phyloP scores from a whole-genome alignment of 306 rosid genomes.

The Sphenostylis stenocarpa region DNA sequence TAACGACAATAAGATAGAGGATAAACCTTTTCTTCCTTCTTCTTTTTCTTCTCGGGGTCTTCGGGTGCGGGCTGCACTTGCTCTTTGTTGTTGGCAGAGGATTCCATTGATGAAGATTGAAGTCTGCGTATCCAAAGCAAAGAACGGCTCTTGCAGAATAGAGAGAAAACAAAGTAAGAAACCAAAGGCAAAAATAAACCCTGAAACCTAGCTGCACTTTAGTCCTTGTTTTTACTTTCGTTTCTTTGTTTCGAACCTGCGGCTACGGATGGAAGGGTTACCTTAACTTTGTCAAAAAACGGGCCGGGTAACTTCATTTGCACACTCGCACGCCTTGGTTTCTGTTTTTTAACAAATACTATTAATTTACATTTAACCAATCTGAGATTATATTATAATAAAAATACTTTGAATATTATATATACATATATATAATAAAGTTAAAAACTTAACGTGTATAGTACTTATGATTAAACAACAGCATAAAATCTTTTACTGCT shows the following conservation, averaged over 20 bases:
- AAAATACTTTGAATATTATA: too few species aligned
- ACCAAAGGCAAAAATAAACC: background rate
- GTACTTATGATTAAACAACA: too few species aligned
- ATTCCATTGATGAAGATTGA: constrained; percentile 31
- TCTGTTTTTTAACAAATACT: too few species aligned
- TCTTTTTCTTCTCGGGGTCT: constrained; percentile 93
- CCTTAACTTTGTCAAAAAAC: background rate
- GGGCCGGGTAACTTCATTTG: background rate
- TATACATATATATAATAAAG: too few species aligned
- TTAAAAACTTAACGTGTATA: too few species aligned
- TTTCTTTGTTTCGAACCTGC: background rate
- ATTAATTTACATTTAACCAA: too few species aligned
- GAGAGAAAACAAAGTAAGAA: background rate
- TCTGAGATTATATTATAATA: too few species aligned
- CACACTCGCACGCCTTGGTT: background rate
- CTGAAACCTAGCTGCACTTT: background rate
- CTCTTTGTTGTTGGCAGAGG: constrained; percentile 32
- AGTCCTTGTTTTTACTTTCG: background rate
- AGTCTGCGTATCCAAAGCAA: constrained; percentile 14
- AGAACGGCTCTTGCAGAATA: constrained; percentile 3
- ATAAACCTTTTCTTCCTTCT: constrained; percentile 84
- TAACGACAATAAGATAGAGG: background rate
- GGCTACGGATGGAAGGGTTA: background rate
- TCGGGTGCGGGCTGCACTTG: constrained; percentile 40
- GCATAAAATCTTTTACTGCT: too few species aligned